Evolutionary conservation across 2,329 filamentous ascomycete species (phyloP), one percentile per base, ranked within the genome.

Genomic region (Leptographium galeiforme): DNA sequence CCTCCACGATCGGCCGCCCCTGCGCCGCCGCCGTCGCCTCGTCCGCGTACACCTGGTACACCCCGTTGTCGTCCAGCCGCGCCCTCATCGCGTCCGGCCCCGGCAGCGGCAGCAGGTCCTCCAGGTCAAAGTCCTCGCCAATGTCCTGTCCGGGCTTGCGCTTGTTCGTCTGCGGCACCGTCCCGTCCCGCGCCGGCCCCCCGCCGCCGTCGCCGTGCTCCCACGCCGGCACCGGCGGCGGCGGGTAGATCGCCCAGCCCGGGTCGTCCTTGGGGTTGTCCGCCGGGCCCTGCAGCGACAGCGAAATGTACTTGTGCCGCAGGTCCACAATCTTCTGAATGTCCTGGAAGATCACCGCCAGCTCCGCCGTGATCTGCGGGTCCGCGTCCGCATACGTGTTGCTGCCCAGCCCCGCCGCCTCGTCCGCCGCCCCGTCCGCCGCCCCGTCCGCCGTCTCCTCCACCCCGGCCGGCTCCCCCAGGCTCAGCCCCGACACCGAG

Each of bases 191-290:
- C 55, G 67, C 62, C 51, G 66, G 58, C 14, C 12, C 36, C 41
- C 41, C 51, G 5, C 36, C 36, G 11, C 48, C 54, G 52, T 63
- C 65, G 34, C 67, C 65, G 38, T 64, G 62, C 16, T 76, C 77
- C 91, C 93, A 97, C 2, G 88, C 87, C 16, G 93, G 93, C 62
- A 94, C 87, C 7, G 91, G 93, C 6, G 90, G 90, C 14, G 87
- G 82, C 11, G 93, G 93, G 62, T 97, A 97, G 46, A 98, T 88
- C 52, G 78, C 76, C 91, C 91, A 98, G 50, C 75, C 78, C 0
- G 83, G 77, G 18, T 85, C 79, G 64, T 97, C 89, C 61, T 89
- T 89, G 1, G 93, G 93, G 60, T 97, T 96, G 64, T 95, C 88
- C 13, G 80, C 77, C 8, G 84, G 77, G 11, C 85, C 79, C 64